Evolutionary conservation across 2,329 filamentous ascomycete species (phyloP), one percentile per base, ranked within the genome.

Genomic region (Teratosphaeria zuluensis): DNA sequence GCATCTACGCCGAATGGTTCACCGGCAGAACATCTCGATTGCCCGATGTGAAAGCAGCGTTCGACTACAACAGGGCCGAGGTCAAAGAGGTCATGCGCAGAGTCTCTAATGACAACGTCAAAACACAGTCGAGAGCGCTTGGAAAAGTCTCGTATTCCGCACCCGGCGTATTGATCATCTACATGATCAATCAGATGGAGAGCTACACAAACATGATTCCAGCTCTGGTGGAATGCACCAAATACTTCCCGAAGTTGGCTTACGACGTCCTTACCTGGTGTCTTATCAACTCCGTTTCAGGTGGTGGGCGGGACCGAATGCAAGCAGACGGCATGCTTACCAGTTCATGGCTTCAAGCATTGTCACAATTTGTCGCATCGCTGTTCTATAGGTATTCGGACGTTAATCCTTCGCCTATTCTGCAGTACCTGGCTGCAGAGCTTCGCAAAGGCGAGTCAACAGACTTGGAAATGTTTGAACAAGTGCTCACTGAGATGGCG

Each of bases 191-290:
- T 62, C 92, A 96, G 72, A 90, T 96, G 60, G 92, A 99, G 73
- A 87, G 88, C 0, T 99, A 99, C 72, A 89, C 88, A 70, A 99
- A 97, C 70, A 81, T 99, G 61, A 96, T 96, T 58, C 90, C 96
- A 62, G 90, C 90, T 4, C 90, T 99, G 61, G 92, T 97, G 14
- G 91, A 96, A 70, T 96, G 92, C 69, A 91, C 90, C 46, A 87
- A 90, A 67, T 96, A 96, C 71, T 96, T 97, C 66, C 96, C 92
- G 1, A 86, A 89, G 57, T 77, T 99, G 42, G 92, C 90, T 0
- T 96, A 96, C 70, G 94, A 99, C 72, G 89, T 96, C 33, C 79
- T 99, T 52, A 89, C 90, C 3, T 99, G 92, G 91, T 90, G 90
- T 21, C 78, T 99, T 52, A 84, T 99, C 74, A 95, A 85, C 68